Base-by-base conservation (phyloP, 805 yeast species). In the Lipomyces lipofer region DNA sequence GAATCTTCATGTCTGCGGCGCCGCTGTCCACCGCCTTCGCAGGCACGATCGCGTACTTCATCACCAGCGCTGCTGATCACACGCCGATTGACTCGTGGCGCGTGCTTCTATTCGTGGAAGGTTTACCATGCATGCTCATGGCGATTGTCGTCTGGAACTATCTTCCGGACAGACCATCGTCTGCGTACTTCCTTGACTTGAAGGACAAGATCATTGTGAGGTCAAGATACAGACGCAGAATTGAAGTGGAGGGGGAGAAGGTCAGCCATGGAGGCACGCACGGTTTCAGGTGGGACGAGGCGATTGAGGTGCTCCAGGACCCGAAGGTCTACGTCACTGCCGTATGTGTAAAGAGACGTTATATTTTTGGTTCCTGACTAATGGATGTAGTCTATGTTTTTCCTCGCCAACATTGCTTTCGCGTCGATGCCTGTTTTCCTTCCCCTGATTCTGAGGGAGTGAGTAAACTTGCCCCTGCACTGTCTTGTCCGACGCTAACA, bases 401-500 rank as follows among this genome's bases (percentile, higher is more conserved):
- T 54, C 45, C 49, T 58, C 19, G 56, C 62, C 30, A 58, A 58
- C 29, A 58, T 58, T 35, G 62, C 62, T 9, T 58, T 47, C 42
- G 55, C 62, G 1, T 58, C 62, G 4, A 36, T 58, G 56, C 62
- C 62, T 4, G 62, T 58, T 12, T 58, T 58, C 42, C 48, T 58
- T 70, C 85, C 85, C 24, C 73, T 83, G 1, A 80, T 82, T 38
- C 82, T 82, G 13, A 63, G 74, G 58, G 62, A 58, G 59, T 55
- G 36, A 46, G 59, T 43, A 13, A n/a, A n/a, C n/a, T n/a, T n/a
- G n/a, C n/a, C n/a, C n/a, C n/a, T n/a, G n/a, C 35, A 30, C 12
- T 30, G 12, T n/a, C 35, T 30, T n/a, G 35, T n/a, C 12, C 12
- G 35, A 30, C 13, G n/a, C n/a, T n/a, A n/a, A n/a, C n/a, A n/a